Evolutionary conservation across 305 asterid species (phyloP).

Genomic region (Striga hermonthica): DNA sequence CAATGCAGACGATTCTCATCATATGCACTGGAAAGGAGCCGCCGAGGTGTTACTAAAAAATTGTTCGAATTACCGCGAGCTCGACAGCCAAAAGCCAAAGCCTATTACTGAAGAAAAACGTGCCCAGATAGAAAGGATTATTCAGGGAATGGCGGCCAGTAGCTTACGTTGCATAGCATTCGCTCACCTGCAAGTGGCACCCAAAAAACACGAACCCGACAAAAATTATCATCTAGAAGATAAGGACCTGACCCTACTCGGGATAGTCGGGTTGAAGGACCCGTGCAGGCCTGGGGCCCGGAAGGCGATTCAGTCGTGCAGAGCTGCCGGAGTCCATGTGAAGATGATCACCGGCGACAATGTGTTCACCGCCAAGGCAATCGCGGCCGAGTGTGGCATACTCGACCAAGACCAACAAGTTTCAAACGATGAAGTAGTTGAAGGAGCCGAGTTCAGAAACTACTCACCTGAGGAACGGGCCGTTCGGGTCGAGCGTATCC

Average conservation of each 20-base stretch:
- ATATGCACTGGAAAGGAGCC: conserved; percentile 52
- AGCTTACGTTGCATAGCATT: conserved; percentile 59
- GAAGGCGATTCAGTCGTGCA: conserved; percentile 42
- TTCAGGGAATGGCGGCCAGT: conserved; percentile 50
- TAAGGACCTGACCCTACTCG: conserved; percentile 45
- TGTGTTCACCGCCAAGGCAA: conserved; percentile 51
- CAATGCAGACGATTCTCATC: background rate
- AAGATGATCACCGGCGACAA: conserved; percentile 60
- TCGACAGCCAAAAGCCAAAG: conserved; percentile 30
- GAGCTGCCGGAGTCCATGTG: conserved; percentile 47
- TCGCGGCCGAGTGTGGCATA: conserved; percentile 51
- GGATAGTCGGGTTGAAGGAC: conserved; percentile 50
- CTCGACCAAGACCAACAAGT: conserved; percentile 30
- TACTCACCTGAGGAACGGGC: conserved; percentile 38
- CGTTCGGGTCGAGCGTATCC: conserved; percentile 35
- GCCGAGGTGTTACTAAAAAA: conserved; percentile 45
- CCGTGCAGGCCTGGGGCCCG: conserved; percentile 48
- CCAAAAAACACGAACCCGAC: conserved; percentile 22
- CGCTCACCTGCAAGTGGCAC: conserved; percentile 35
- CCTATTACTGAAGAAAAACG: conserved; percentile 31
- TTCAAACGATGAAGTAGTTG: conserved; percentile 37
- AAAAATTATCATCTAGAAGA: conserved; percentile 24
- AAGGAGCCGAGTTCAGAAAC: conserved; percentile 48
- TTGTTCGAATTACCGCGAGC: conserved; percentile 40
- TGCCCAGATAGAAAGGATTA: conserved; percentile 31